Evolutionary conservation across 2,329 filamentous ascomycete genomes (phyloP), one percentile per base, ranked within the genome.

Genomic region (Chaetomiaceae sp.): DNA sequence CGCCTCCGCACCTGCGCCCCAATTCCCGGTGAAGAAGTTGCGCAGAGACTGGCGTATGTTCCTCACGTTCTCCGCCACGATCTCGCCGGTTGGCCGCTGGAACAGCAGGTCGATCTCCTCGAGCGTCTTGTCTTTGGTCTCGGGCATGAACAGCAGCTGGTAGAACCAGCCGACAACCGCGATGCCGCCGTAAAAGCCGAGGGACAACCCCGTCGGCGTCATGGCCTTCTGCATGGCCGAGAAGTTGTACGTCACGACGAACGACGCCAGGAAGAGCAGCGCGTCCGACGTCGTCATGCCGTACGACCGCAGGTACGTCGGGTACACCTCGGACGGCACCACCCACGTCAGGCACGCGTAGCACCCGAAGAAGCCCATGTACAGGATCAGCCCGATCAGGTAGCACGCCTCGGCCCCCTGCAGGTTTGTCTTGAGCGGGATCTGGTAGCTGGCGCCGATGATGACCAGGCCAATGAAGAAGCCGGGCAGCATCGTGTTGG

Each of bases 311-410:
- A 46, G 32, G 22, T 46, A 46, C 4, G 44, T 46, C 18, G 44
- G 44, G 38, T 46, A 46, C 32, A 46, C 44, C 44, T 46, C 44
- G 26, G 44, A 46, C 18, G 44, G 44, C 14, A 46, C 44, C 14
- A 46, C 44, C 44, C 44, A 46, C 6, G 44, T 46, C 18, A 46
- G 32, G n/a, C 44, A 46, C 6, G 44, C 44, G 38, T 46, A 46
- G 33, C 44, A 41, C 9, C 44, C 44, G 12, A 46, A 46, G 38
- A 46, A 46, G 38, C 26, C 30, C 44, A 46, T 46, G 32, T 46
- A 46, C 32, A 46, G 24, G 26, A 46, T 39, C n/a, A 46, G 33
- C 9, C 44, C 44, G 17, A 46, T 38, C 32, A 46, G 44, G n/a
- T 46, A 46, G 38, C 17, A 18, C n/a, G 44, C 44, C 33, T 46